Percentiles rank a stretch among this genome's conserved stretches.
phyloP scores from a whole-genome alignment of 108 stramenopile species.

The Cyclostephanos invisitatus region DNA sequence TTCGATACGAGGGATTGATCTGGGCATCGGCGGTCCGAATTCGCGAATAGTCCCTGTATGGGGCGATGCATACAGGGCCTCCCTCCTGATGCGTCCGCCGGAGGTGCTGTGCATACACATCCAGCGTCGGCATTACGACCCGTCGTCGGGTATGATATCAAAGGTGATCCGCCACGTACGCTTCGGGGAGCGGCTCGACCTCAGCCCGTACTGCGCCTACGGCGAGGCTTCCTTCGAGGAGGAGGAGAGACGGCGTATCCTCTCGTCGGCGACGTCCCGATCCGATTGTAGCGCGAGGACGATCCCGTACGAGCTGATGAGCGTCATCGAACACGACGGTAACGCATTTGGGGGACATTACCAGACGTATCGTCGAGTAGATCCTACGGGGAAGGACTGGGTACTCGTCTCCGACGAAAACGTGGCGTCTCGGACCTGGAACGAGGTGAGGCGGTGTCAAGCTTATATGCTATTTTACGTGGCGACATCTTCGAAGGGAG shows the following conservation, averaged over 20 bases:
- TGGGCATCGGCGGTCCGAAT: background rate
- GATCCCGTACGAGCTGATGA: slow-evolving; percentile 59
- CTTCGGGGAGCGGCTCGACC: slow-evolving; percentile 66
- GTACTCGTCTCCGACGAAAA: slow-evolving; percentile 64
- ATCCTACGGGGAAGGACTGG: slow-evolving; percentile 40
- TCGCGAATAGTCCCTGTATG: slow-evolving; percentile 34
- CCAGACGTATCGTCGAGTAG: slow-evolving; percentile 61
- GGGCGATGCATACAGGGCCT: slow-evolving; percentile 63
- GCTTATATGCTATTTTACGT: slow-evolving; percentile 89
- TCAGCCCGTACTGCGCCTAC: slow-evolving; percentile 68
- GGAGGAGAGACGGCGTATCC: slow-evolving; percentile 1
- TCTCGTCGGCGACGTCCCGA: slow-evolving; percentile 23
- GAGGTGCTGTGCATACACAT: slow-evolving; percentile 73
- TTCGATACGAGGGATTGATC: background rate
- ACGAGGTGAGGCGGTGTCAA: slow-evolving; percentile 67
- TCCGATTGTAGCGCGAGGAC: slow-evolving; percentile 16
- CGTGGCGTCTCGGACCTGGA: slow-evolving; percentile 56
- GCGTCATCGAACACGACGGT: slow-evolving; percentile 82
- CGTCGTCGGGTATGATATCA: slow-evolving; percentile 50
- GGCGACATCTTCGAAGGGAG: slow-evolving; percentile 14
- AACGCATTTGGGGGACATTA: slow-evolving; percentile 79
- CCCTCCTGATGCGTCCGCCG: slow-evolving; percentile 71
- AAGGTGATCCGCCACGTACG: slow-evolving; percentile 67
- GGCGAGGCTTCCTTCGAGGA: slow-evolving; percentile 44
- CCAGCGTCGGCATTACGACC: slow-evolving; percentile 83